phyloP scores from a whole-genome alignment of 1,284 basidiomycete species.

The Neonothopanus nambi region DNA sequence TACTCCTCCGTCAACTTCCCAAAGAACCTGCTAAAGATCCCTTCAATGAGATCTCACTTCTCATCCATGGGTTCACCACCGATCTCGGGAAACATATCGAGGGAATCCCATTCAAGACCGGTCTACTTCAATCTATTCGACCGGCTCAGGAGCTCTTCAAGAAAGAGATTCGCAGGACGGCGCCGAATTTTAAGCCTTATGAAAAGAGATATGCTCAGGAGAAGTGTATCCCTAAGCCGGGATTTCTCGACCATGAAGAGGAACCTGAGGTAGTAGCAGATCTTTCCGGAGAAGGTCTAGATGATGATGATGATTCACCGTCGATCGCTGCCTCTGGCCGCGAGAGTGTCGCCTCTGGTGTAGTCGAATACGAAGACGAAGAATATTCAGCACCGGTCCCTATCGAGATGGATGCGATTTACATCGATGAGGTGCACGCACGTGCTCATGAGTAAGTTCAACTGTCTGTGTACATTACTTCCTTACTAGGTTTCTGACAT shows the following conservation, averaged over 20 bases:
- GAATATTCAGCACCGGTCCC: background rate
- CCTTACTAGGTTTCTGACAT: background rate
- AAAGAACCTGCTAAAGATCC: conserved; percentile 55
- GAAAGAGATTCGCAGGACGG: conserved; percentile 47
- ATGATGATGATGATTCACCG: background rate
- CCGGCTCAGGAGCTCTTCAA: conserved; percentile 50
- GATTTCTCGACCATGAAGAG: conserved; percentile 19
- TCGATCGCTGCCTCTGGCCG: no score
- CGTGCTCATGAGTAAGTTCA: conserved; percentile 46
- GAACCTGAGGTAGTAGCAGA: no score
- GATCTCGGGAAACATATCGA: conserved; percentile 48
- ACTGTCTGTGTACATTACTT: background rate
- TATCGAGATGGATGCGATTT: conserved; percentile 33
- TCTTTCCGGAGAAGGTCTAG: background rate
- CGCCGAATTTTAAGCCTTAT: conserved; percentile 45
- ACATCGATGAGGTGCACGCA: conserved; percentile 56
- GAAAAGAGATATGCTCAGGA: conserved; percentile 6
- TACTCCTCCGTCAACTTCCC: conserved; percentile 43
- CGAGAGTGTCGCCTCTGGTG: no score
- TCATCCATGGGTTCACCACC: conserved; percentile 46
- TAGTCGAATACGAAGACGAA: conserved; percentile 15
- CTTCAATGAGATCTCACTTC: conserved; percentile 49
- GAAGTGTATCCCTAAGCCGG: background rate
- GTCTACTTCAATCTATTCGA: conserved; percentile 56
- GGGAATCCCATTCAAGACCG: conserved; percentile 49